These are phyloP conservation scores for Tetracentron sinense DNA, from an alignment of 164 flowering plant genomes.

Conservation along the genomic window DNA sequence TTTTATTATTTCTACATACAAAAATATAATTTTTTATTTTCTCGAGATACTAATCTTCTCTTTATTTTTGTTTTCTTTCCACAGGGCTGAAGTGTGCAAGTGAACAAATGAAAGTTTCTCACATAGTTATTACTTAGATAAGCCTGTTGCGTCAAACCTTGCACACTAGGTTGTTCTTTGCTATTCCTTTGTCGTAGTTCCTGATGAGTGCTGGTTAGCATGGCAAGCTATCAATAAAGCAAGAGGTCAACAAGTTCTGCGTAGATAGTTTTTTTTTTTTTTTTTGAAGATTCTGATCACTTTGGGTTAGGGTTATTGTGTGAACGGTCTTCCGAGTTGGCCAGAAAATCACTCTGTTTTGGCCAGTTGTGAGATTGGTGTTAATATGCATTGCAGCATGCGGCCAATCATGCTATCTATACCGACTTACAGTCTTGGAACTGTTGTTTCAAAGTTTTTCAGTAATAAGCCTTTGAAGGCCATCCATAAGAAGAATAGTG, in stretches of 20 bases:
- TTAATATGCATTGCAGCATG: slow-evolving; percentile 29
- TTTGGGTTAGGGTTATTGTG: slow-evolving; percentile 1
- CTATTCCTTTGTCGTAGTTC: slow-evolving; percentile 14
- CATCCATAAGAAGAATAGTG: slow-evolving; percentile 29
- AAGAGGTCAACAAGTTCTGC: slow-evolving; percentile 17
- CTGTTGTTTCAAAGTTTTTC: slow-evolving; percentile 16
- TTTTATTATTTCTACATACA: neutral
- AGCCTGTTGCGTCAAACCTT: slow-evolving; percentile 12
- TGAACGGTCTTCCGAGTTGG: slow-evolving; percentile 6
- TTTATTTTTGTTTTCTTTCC: slow-evolving; percentile 1
- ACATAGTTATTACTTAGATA: slow-evolving; percentile 22
- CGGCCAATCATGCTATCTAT: slow-evolving; percentile 9
- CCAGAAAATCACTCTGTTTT: slow-evolving; percentile 9
- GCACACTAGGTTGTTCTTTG: slow-evolving; percentile 25
- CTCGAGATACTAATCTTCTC: neutral
- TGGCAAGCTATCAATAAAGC: slow-evolving; percentile 11
- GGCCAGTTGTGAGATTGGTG: slow-evolving; percentile 5
- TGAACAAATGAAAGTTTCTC: slow-evolving; percentile 19
- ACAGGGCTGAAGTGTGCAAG: slow-evolving; percentile 49
- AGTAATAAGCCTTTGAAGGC: slow-evolving; percentile 49
- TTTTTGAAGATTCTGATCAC: neutral
- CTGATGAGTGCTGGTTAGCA: slow-evolving; percentile 24
- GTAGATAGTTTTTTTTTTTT: neutral
- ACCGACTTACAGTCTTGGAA: slow-evolving; percentile 11
- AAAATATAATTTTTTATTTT: neutral